phyloP scores from a whole-genome alignment of 345 rosid species.

The Sonneratia alba region DNA sequence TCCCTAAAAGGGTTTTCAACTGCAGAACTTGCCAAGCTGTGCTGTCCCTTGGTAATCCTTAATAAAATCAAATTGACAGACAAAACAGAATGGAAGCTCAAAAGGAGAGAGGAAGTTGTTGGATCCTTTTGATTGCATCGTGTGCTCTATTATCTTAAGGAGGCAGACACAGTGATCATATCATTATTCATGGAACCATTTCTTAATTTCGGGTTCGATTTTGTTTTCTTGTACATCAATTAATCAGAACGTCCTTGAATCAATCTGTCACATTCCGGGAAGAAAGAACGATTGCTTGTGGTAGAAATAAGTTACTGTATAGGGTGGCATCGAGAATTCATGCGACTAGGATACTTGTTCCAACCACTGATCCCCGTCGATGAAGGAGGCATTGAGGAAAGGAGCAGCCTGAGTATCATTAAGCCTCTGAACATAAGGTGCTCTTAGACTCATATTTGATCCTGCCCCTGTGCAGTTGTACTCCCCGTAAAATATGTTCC shows the following conservation, averaged over 20 bases:
- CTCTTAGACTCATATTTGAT: constrained; percentile 42
- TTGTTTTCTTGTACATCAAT: not conserved
- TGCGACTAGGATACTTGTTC: constrained; percentile 11
- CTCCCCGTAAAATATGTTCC: constrained; percentile 68
- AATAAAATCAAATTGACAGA: not conserved
- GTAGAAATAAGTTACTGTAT: not conserved
- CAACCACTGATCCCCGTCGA: constrained; percentile 80
- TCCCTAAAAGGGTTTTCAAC: too few species aligned
- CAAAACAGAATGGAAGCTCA: not conserved
- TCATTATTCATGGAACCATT: not conserved
- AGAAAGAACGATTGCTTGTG: not conserved
- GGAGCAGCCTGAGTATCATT: constrained; percentile 49
- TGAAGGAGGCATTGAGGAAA: constrained; percentile 42
- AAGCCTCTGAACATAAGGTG: constrained; percentile 53
- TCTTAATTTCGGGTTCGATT: not conserved
- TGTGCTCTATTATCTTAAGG: not conserved
- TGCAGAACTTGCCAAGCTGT: not conserved
- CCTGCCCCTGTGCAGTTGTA: constrained; percentile 72
- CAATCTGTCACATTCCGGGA: not conserved
- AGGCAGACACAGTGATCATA: not conserved
- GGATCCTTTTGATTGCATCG: not conserved
- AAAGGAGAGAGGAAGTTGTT: not conserved
- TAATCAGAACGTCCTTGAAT: not conserved
- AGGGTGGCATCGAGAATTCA: not conserved
- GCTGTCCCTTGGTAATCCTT: not conserved